A percentile compares a stretch with the other conserved stretches of the same genome.
phyloP scores from a whole-genome alignment of 2,329 filamentous ascomycete species.

The Aspergillus floridensis region DNA sequence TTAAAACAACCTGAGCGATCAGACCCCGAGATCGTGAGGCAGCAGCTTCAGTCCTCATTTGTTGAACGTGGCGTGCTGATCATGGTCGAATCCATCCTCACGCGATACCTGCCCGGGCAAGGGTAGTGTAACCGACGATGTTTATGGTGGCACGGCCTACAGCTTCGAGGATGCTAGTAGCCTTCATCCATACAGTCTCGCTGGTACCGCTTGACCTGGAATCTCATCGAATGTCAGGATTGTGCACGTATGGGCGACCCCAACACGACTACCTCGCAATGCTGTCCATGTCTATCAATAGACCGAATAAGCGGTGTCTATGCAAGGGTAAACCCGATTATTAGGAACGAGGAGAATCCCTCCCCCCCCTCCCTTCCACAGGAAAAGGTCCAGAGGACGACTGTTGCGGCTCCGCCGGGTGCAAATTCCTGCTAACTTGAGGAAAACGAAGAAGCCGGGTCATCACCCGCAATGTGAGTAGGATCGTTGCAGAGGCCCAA shows the following conservation, averaged over 20 bases:
- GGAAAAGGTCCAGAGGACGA: slow-evolving; percentile 1
- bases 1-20: slow-evolving; percentile 7
- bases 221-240: background rate
- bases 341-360: slow-evolving; percentile 2
- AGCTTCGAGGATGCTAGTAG: background rate
- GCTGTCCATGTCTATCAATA: background rate
- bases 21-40: background rate
- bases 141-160: background rate
- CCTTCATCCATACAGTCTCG: background rate
- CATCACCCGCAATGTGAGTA: background rate
- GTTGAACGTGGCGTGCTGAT: slow-evolving; percentile 16
- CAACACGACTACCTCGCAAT: background rate
- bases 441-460: background rate
- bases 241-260: background rate
- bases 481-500: background rate
- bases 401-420: background rate
- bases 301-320: slow-evolving; percentile 12
- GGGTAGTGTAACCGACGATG: background rate
- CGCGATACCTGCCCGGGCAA: background rate
- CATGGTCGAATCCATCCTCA: background rate
- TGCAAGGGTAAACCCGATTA: slow-evolving; percentile 12
- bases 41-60: slow-evolving; percentile 4
- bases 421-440: background rate
- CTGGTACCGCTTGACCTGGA: background rate
- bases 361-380: background rate